Evolutionary conservation across 495 filamentous ascomycete genomes (phyloP).

Genomic region (Neurospora tetraspora): DNA sequence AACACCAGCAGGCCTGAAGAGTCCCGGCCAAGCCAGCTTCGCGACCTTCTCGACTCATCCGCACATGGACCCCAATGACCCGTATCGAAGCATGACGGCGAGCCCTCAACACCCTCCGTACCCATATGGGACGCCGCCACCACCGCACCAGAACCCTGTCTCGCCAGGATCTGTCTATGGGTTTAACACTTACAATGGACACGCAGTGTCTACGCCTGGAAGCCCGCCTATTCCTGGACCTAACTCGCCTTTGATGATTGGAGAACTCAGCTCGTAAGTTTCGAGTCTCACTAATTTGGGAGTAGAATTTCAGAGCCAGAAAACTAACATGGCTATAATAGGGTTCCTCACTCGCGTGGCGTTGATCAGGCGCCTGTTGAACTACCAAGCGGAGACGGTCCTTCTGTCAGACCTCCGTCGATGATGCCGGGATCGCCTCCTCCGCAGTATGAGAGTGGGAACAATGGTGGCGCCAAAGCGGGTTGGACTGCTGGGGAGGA

Average conservation of each 20-base stretch:
- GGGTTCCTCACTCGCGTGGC: background rate
- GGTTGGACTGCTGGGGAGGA: background rate
- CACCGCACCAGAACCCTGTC: constrained; percentile 1
- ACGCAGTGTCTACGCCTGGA: background rate
- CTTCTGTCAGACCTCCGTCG: background rate
- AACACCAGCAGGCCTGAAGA: constrained; percentile 9
- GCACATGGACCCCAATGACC: constrained; percentile 1
- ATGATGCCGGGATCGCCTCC: background rate
- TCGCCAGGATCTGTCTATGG: background rate
- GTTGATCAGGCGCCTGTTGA: background rate
- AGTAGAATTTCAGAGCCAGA: no score
- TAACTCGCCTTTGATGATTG: background rate
- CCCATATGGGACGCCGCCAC: constrained; percentile 6
- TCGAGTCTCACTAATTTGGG: background rate
- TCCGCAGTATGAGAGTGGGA: background rate
- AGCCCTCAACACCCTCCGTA: constrained; percentile 4
- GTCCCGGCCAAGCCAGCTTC: constrained; percentile 15
- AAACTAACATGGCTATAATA: background rate
- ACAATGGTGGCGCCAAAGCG: background rate
- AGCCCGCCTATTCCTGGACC: background rate
- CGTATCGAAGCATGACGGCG: constrained; percentile 1
- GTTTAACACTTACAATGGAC: background rate
- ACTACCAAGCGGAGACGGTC: background rate
- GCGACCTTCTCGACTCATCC: constrained; percentile 6
- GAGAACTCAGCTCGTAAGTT: background rate